These are phyloP conservation scores for Dentipellis sp. DNA, from an alignment of 768 basidiomycete species.

Conservation along the genomic window DNA sequence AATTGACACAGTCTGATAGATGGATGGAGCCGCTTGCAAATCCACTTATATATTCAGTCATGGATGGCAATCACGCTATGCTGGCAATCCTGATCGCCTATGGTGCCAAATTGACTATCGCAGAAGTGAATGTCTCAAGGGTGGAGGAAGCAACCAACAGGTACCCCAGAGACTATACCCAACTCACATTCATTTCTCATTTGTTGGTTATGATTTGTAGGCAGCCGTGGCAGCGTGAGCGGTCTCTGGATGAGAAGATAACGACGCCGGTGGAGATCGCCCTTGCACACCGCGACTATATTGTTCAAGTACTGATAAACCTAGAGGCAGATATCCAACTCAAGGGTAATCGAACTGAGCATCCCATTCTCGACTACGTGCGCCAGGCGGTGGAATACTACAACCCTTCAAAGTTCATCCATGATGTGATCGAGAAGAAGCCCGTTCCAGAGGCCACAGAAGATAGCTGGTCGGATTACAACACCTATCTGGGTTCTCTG, in stretches of 20 bases:
- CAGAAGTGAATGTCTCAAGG: constrained; percentile 17
- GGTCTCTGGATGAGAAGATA: neutral
- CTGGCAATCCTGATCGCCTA: constrained; percentile 22
- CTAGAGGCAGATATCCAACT: constrained; percentile 20
- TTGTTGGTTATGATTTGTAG: too few species aligned
- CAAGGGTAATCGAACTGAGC: neutral
- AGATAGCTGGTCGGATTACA: neutral
- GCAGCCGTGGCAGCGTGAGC: neutral
- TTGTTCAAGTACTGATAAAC: constrained; percentile 18
- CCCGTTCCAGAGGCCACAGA: neutral
- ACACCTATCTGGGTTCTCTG: neutral
- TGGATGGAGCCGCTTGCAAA: constrained; percentile 8
- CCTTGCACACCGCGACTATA: constrained; percentile 15
- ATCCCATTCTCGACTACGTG: neutral
- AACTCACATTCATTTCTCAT: too few species aligned
- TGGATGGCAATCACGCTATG: constrained; percentile 16
- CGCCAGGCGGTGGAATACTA: neutral
- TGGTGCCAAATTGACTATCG: constrained; percentile 18
- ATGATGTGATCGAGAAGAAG: too few species aligned
- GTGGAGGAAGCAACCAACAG: too few species aligned
- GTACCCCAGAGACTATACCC: too few species aligned
- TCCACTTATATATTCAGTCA: constrained; percentile 22
- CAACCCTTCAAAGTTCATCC: too few species aligned
- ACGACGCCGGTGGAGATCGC: constrained; percentile 20
- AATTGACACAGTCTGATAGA: constrained; percentile 11